These are phyloP conservation scores for Annulohypoxylon moriforme DNA, from an alignment of 495 filamentous ascomycete species.

Conservation along the genomic window DNA sequence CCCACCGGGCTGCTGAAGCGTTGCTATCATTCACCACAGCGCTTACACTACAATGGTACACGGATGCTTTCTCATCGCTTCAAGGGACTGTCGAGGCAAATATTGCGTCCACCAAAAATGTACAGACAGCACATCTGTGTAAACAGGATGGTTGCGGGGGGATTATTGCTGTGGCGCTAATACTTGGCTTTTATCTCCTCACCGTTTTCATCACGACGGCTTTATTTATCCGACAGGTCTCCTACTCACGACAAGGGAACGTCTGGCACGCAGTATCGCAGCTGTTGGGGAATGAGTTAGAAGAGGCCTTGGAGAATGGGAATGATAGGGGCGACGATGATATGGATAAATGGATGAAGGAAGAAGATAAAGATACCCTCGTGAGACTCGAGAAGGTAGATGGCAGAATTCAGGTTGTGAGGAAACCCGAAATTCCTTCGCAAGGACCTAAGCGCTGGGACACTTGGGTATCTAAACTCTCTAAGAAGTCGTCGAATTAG, in stretches of 20 bases:
- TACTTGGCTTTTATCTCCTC: background rate
- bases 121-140: background rate
- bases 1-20: background rate
- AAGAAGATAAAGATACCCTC: background rate
- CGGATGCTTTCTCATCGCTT: background rate
- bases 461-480: background rate
- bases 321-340: background rate
- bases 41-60: background rate
- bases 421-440: background rate
- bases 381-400: background rate
- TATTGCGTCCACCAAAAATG: background rate
- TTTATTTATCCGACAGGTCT: background rate
- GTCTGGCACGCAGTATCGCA: background rate
- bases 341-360: background rate
- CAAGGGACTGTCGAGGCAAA: background rate
- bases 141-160: background rate
- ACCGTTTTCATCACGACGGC: background rate
- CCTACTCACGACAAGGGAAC: background rate
- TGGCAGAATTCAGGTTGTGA: background rate
- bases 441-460: background rate
- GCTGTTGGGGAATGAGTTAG: background rate
- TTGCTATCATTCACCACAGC: background rate
- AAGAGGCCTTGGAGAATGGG: background rate
- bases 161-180: background rate
- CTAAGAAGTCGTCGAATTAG: background rate